Percentiles rank a stretch among this genome's conserved stretches.
These are phyloP conservation scores for Ilex asprella DNA, from an alignment of 257 asterid genomes.

Conservation along the genomic window DNA sequence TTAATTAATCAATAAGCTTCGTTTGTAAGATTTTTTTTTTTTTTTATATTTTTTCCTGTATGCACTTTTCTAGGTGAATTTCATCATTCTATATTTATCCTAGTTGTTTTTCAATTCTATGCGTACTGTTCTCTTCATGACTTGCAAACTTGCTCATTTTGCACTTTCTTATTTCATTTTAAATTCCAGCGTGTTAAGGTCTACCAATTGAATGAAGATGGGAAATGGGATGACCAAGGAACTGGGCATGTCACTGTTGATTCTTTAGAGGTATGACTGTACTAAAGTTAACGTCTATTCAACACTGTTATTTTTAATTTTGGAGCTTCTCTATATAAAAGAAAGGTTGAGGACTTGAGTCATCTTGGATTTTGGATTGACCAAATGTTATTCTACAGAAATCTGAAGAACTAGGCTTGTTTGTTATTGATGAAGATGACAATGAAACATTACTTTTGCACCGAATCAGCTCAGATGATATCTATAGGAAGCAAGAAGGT, in stretches of 20 bases:
- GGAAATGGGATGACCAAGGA: conserved; percentile 99
- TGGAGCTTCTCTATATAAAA: not conserved
- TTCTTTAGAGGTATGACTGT: conserved; percentile 61
- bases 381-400: conserved; percentile 36
- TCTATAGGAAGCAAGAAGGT: conserved; percentile 98
- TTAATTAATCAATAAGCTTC: too few relatives aligned
- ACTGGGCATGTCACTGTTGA: conserved; percentile 94
- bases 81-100: not conserved
- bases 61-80: not conserved
- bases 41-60: not conserved
- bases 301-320: not conserved
- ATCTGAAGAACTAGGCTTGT: conserved; percentile 76
- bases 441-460: conserved; percentile 73
- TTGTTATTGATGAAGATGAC: conserved; percentile 81
- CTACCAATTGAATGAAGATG: conserved; percentile 81
- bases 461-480: conserved; percentile 84
- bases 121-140: not conserved
- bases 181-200: conserved; percentile 88
- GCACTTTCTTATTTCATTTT: not conserved
- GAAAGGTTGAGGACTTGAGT: not conserved
- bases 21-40: too few relatives aligned
- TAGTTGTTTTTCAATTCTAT: not conserved
- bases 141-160: not conserved
- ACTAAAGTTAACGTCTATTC: not conserved
- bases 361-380: not conserved